These are phyloP conservation scores for Pseudocercospora musae DNA, from an alignment of 2,329 filamentous ascomycete genomes.

Conservation along the genomic window DNA sequence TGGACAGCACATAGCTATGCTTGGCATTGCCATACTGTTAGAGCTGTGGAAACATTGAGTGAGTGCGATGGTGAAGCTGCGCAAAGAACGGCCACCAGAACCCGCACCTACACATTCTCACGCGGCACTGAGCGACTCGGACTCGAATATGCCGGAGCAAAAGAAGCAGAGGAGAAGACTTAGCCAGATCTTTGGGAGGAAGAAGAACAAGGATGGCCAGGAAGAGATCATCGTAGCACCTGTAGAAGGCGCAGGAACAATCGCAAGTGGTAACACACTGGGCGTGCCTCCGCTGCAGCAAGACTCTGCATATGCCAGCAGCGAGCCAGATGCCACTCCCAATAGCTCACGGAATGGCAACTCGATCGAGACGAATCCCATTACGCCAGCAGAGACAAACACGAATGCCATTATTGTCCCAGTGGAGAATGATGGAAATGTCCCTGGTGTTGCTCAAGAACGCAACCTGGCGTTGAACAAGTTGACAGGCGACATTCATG, in stretches of 20 bases:
- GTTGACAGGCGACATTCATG: slow-evolving; percentile 30
- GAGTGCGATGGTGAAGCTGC: slow-evolving; percentile 1
- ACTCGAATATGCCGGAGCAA: slow-evolving; percentile 8
- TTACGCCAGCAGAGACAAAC: slow-evolving; percentile 4
- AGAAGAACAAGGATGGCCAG: slow-evolving; percentile 19
- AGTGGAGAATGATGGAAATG: slow-evolving; percentile 30
- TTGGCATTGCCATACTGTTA: not conserved
- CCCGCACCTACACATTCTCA: not conserved
- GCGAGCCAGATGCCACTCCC: slow-evolving; percentile 13
- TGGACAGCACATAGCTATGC: not conserved
- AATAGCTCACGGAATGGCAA: not conserved
- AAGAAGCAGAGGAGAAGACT: slow-evolving; percentile 19
- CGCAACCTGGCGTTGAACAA: slow-evolving; percentile 29
- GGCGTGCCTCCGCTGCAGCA: slow-evolving; percentile 3
- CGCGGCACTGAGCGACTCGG: slow-evolving; percentile 5
- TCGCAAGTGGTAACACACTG: not conserved
- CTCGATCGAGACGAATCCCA: not conserved
- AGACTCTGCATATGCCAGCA: slow-evolving; percentile 29
- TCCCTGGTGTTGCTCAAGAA: slow-evolving; percentile 26
- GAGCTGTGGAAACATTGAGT: not conserved
- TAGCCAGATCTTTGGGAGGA: slow-evolving; percentile 22
- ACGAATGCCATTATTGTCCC: slow-evolving; percentile 21
- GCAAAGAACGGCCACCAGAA: slow-evolving; percentile 2
- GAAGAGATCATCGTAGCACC: not conserved
- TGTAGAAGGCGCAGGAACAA: not conserved